phyloP scores from a whole-genome alignment of 306 rosid genomes.

The Adenanthera pavonina region DNA sequence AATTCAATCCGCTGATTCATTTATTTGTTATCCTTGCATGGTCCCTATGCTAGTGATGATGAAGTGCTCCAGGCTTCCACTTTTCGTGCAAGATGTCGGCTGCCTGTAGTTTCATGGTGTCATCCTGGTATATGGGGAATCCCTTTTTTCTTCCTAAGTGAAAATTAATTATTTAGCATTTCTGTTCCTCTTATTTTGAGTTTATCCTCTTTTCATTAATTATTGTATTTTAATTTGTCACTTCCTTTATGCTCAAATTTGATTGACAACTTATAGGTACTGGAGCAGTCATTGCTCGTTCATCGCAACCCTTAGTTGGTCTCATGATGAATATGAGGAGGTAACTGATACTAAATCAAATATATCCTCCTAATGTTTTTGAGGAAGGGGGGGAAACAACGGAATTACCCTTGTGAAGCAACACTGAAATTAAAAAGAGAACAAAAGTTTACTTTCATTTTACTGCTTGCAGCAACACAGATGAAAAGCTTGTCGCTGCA shows the following conservation, averaged over 20 bases:
- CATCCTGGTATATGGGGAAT: conserved; percentile 64
- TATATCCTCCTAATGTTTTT: conserved; percentile 1
- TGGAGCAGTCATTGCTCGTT: conserved; percentile 98
- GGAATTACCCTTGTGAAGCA: neutral
- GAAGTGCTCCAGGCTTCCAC: conserved; percentile 83
- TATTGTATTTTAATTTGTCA: conserved; percentile 15
- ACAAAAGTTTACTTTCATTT: conserved; percentile 6
- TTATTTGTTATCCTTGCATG: conserved; percentile 28
- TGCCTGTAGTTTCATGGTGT: conserved; percentile 97
- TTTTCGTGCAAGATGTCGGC: conserved; percentile 90
- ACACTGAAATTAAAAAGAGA: neutral
- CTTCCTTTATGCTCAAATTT: conserved; percentile 34
- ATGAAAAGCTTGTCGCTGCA: conserved; percentile 95
- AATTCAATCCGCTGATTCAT: conserved; percentile 36
- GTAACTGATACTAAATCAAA: conserved; percentile 55
- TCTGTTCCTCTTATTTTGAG: conserved; percentile 24
- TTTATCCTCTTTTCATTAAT: conserved; percentile 21
- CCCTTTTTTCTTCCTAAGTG: neutral
- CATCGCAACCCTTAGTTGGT: conserved; percentile 98
- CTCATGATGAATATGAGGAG: conserved; percentile 98
- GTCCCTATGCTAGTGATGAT: conserved; percentile 74
- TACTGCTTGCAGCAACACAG: conserved; percentile 70
- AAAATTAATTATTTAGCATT: conserved; percentile 2
- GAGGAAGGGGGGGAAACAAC: neutral
- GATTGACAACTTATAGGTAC: conserved; percentile 54